phyloP scores from a whole-genome alignment of 2,329 filamentous ascomycete species.

The Graphiopsis chlorocephala region DNA sequence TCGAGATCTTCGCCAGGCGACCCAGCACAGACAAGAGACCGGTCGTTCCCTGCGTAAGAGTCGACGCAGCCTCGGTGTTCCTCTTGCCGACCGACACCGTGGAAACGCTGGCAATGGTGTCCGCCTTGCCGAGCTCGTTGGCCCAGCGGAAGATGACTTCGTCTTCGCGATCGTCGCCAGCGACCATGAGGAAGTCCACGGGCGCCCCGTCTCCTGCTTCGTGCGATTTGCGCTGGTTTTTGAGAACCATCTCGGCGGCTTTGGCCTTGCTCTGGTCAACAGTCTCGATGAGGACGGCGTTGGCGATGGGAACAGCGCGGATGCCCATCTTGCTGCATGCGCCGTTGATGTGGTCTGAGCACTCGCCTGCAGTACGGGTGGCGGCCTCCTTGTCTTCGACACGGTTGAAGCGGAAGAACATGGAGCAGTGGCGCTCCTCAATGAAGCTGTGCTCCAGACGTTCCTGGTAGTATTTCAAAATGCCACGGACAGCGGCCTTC shows the following conservation, averaged over 20 bases:
- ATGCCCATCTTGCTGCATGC: slow-evolving; percentile 80
- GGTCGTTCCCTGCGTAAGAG: slow-evolving; percentile 86
- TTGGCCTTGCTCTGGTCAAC: slow-evolving; percentile 84
- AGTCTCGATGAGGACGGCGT: slow-evolving; percentile 79
- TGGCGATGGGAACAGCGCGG: slow-evolving; percentile 73
- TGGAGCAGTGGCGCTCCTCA: slow-evolving; percentile 85
- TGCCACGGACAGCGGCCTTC: slow-evolving; percentile 79
- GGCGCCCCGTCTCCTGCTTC: slow-evolving; percentile 32
- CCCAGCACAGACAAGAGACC: slow-evolving; percentile 51
- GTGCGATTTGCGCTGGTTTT: slow-evolving; percentile 30
- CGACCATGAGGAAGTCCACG: slow-evolving; percentile 83
- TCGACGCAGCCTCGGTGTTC: slow-evolving; percentile 83
- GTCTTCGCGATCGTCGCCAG: slow-evolving; percentile 88
- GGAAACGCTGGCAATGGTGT: slow-evolving; percentile 57
- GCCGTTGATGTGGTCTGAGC: slow-evolving; percentile 92
- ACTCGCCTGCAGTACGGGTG: slow-evolving; percentile 78
- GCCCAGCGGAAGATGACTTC: slow-evolving; percentile 95
- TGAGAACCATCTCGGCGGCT: slow-evolving; percentile 71
- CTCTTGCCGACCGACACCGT: slow-evolving; percentile 84
- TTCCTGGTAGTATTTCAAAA: slow-evolving; percentile 85
- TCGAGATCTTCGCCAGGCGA: slow-evolving; percentile 33
- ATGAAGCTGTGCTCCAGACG: slow-evolving; percentile 84
- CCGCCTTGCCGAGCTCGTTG: slow-evolving; percentile 65
- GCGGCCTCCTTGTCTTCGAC: slow-evolving; percentile 75
- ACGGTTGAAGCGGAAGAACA: slow-evolving; percentile 86